Evolutionary conservation across 2,329 filamentous ascomycete genomes (phyloP).

Genomic region (Fusarium verrucosum): DNA sequence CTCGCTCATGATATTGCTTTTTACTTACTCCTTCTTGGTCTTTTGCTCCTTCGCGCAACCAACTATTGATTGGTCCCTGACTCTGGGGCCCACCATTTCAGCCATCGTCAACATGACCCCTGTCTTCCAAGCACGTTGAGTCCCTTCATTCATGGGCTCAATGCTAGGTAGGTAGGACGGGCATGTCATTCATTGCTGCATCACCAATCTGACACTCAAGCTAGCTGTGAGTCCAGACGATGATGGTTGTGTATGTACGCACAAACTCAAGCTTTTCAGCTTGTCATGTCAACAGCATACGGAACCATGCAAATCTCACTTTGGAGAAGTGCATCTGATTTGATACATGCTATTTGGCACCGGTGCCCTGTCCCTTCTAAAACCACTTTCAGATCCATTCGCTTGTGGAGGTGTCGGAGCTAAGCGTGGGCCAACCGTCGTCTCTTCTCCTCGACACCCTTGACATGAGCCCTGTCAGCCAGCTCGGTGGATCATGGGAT

Average conservation of each 20-base stretch:
- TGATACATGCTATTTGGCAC: conserved; percentile 19
- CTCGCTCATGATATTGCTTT: conserved; percentile 22
- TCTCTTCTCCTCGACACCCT: conserved; percentile 33
- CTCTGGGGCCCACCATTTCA: conserved; percentile 39
- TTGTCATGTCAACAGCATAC: conserved; percentile 3
- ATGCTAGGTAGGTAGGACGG: not conserved
- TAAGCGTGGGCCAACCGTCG: conserved; percentile 37
- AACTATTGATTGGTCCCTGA: conserved; percentile 37
- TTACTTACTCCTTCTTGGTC: conserved; percentile 30
- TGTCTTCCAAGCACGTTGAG: conserved; percentile 18
- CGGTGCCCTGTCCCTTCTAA: conserved; percentile 14
- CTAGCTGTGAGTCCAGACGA: not conserved
- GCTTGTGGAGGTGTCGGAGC: conserved; percentile 36
- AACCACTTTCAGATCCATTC: conserved; percentile 33
- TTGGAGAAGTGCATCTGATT: conserved; percentile 20
- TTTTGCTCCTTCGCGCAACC: conserved; percentile 26
- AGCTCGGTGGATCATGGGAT: conserved; percentile 42
- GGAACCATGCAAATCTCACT: conserved; percentile 16
- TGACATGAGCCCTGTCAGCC: conserved; percentile 40
- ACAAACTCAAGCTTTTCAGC: conserved; percentile 1
- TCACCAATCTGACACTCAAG: conserved; percentile 1
- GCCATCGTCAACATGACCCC: conserved; percentile 37
- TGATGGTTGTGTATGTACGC: not conserved
- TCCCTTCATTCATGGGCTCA: conserved; percentile 19
- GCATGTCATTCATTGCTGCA: conserved; percentile 2